phyloP scores from a whole-genome alignment of 2,329 filamentous ascomycete genomes.

The Coniochaeta sp. region DNA sequence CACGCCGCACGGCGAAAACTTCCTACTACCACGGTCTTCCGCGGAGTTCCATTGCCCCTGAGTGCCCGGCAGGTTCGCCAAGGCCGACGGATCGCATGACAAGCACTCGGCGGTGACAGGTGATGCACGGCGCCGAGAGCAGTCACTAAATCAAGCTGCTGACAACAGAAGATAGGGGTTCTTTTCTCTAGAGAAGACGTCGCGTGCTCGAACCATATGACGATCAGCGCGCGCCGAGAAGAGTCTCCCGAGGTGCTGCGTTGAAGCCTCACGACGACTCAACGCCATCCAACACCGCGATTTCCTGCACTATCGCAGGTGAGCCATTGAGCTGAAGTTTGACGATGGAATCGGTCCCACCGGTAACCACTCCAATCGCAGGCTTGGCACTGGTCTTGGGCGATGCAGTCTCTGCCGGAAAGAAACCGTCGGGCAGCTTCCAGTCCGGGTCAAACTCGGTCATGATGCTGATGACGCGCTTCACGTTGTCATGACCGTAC shows the following conservation, averaged over 20 bases:
- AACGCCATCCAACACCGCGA: neutral
- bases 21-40: too few relatives aligned
- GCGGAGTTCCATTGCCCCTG: too few relatives aligned
- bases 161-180: neutral
- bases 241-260: too few relatives aligned
- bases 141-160: neutral
- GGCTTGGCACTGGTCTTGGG: neutral
- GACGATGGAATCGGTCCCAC: neutral
- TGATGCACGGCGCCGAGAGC: neutral
- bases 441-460: neutral
- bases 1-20: too few relatives aligned
- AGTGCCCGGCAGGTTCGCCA: too few relatives aligned
- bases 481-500: neutral
- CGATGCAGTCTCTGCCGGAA: neutral
- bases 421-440: constrained; percentile 1
- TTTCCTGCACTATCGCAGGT: too few relatives aligned
- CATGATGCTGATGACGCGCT: neutral
- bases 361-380: neutral
- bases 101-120: neutral
- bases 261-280: neutral
- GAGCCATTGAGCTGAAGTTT: neutral
- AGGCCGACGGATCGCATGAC: neutral
- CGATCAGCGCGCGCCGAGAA: too few relatives aligned
- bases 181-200: too few relatives aligned
- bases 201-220: too few relatives aligned